Base-by-base conservation (phyloP, 306 rosid genomes). In the Vigna radiata region DNA sequence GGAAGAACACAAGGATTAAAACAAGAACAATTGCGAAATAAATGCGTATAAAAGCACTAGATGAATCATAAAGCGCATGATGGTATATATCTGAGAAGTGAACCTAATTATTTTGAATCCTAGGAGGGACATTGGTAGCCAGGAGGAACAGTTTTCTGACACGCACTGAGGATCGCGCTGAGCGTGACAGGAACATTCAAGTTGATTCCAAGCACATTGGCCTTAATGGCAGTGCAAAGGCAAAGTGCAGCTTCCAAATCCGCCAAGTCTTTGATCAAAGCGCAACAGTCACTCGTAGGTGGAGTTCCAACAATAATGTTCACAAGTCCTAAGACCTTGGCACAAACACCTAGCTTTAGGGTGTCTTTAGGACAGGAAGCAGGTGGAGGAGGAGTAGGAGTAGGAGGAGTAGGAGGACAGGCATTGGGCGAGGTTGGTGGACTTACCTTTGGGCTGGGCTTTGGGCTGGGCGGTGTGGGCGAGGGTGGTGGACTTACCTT, bases 191-290 rank as follows among this genome's bases (percentile, higher is more conserved):
- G 98, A 11, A 90, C 81, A 12, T 89, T 54, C 83, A 95, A 69
- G 86, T 92, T 82, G 27, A 87, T 49, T 1, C 98, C 98, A 14
- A 90, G 85, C 77, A 88, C 93, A 79, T 88, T 95, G 69, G 84
- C 89, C 82, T 95, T 92, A 58, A 92, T 77, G 12, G 89, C 96
- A 7, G 92, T 92, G 85, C 98, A 95, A 0, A 95, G 87, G 73
- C 97, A 95, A 25, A 88, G 65, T 0, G 98, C 96, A 6, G 82
- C 96, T 19, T 95, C 97, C 43, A 84, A 72, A 68, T 92, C 90
- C 1, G 84, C 77, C 85, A 95, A 77, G 23, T 93, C 98, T 0
- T 48, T 25, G 2, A 95, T 79, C 86, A 90, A 61, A 33, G 93
- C 83, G 36, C 98, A 95, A 43, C 97, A 95, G 0, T 86, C 16